Conservation (phyloP, 2,329 filamentous ascomycete species). For the Clonostachys byssicola region DNA sequence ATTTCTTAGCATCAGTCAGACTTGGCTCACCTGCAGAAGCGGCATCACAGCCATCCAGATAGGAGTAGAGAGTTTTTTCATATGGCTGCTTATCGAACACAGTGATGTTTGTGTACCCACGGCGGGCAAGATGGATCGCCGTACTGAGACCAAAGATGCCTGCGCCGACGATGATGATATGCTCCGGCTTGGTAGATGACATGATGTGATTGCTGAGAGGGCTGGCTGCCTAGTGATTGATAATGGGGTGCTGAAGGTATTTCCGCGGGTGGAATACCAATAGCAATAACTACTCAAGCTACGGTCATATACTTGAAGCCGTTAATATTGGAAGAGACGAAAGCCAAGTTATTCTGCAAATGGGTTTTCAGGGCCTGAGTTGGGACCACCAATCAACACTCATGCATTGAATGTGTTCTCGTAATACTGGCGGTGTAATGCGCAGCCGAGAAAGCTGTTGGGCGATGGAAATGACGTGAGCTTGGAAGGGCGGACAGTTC, state of each 20-base stretch:
- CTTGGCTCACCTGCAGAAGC: constrained; percentile 30
- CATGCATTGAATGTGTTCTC: too few species aligned
- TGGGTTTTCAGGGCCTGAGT: neutral
- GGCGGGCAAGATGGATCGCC: constrained; percentile 19
- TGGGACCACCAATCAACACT: too few species aligned
- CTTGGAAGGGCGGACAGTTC: too few species aligned
- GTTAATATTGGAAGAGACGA: neutral
- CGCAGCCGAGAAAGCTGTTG: too few species aligned
- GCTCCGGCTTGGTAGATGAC: neutral
- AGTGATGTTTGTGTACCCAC: constrained; percentile 40
- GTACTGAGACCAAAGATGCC: constrained; percentile 29
- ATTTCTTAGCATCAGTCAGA: neutral
- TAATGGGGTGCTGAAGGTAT: neutral
- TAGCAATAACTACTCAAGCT: neutral
- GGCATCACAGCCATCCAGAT: constrained; percentile 31
- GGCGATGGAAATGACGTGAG: too few species aligned
- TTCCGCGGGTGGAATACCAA: neutral
- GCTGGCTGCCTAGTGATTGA: too few species aligned
- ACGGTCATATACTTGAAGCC: neutral
- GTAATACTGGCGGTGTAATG: too few species aligned
- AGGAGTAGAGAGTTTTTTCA: constrained; percentile 31
- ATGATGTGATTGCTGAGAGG: neutral
- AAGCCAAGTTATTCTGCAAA: neutral
- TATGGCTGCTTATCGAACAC: constrained; percentile 43
- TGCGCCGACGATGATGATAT: constrained; percentile 13